phyloP scores from a whole-genome alignment of 1,284 basidiomycete species.

The Malassezia sp. region DNA sequence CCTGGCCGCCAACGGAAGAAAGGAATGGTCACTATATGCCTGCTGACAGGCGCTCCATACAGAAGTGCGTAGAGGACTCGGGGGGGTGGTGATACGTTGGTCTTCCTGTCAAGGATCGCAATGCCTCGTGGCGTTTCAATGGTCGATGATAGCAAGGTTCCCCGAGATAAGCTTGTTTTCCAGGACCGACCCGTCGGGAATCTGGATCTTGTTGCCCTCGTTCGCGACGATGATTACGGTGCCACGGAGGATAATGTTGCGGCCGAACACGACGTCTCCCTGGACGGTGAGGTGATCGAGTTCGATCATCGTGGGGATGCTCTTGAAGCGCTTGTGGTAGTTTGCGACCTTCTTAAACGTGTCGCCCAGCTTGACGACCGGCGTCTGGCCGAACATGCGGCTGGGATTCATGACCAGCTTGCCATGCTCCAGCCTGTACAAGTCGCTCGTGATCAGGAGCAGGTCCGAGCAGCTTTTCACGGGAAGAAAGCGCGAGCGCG shows the following conservation, averaged over 20 bases:
- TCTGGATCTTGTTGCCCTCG: constrained; percentile 86
- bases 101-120: too few species aligned
- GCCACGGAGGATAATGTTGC: constrained; percentile 62
- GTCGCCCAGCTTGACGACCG: constrained; percentile 93
- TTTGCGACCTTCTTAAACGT: constrained; percentile 69
- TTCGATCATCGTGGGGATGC: constrained; percentile 70
- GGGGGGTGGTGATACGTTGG: too few species aligned
- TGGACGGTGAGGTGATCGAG: constrained; percentile 93
- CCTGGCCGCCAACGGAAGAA: too few species aligned
- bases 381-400: constrained; percentile 63
- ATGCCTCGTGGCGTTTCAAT: constrained; percentile 34
- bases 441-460: constrained; percentile 88
- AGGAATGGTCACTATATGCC: too few species aligned
- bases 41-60: too few species aligned
- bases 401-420: constrained; percentile 64
- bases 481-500: constrained; percentile 90
- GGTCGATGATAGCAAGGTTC: constrained; percentile 46
- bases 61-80: too few species aligned
- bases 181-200: constrained; percentile 85
- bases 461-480: constrained; percentile 60
- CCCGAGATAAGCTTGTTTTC: constrained; percentile 61
- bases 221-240: constrained; percentile 62
- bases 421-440: constrained; percentile 90
- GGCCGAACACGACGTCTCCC: constrained; percentile 89
- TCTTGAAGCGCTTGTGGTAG: constrained; percentile 96